Conservation (phyloP, 75 land plant genomes). For the Cryptomeria japonica region DNA sequence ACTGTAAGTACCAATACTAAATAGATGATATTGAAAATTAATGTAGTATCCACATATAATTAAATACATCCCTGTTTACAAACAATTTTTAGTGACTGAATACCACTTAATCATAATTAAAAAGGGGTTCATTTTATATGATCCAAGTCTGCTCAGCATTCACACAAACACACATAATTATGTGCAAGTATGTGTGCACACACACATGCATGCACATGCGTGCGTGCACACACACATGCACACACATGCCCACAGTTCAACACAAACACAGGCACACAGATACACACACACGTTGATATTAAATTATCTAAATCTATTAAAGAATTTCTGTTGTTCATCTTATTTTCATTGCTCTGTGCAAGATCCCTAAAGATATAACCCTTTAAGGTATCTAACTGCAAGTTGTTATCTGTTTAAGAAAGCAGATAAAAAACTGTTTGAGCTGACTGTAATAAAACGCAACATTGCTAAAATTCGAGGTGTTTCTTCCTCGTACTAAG, state of each 20-base stretch:
- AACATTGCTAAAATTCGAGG: neutral
- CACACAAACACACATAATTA: no score
- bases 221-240: no score
- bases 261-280: no score
- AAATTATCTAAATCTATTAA: neutral
- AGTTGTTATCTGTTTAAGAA: neutral
- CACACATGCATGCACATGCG: no score
- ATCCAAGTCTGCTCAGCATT: neutral
- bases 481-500: neutral
- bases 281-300: neutral
- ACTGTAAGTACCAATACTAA: conserved; percentile 30
- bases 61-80: neutral
- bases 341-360: neutral
- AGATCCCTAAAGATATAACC: neutral
- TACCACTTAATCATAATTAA: neutral
- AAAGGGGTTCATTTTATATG: neutral
- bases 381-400: neutral
- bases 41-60: neutral
- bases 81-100: neutral
- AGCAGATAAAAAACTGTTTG: neutral
- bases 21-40: conserved; percentile 6
- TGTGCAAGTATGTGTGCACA: no score
- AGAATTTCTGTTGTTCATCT: neutral
- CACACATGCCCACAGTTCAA: no score
- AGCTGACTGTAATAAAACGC: neutral